Conservation (phyloP, 179 eudicot genomes). For the Corrigiola litoralis region DNA sequence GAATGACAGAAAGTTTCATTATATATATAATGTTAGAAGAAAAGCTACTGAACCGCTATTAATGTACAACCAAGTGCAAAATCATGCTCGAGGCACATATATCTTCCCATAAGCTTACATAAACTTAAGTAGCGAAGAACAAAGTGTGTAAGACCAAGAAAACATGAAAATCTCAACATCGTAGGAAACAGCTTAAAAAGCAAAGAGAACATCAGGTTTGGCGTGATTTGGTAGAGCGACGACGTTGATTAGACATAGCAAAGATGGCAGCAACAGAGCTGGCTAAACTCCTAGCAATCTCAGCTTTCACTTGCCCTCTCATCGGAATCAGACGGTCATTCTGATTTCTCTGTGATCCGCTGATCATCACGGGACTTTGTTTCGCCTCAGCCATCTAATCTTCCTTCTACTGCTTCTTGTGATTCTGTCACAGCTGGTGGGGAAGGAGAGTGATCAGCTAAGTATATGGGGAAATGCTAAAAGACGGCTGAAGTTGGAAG, state of each 20-base stretch:
- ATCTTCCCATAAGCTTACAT: too few relatives aligned
- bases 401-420: neutral
- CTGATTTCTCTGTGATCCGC: neutral
- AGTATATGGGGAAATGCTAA: too few relatives aligned
- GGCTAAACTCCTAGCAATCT: constrained; percentile 23
- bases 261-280: constrained; percentile 25
- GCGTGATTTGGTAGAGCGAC: neutral
- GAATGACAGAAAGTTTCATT: too few relatives aligned
- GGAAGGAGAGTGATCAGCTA: neutral
- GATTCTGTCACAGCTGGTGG: neutral
- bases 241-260: constrained; percentile 7
- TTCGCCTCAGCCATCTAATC: constrained; percentile 1
- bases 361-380: neutral
- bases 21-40: too few relatives aligned
- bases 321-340: constrained; percentile 21
- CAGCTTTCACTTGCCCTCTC: constrained; percentile 37
- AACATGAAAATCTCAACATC: neutral
- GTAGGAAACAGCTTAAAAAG: neutral
- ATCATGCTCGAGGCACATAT: too few relatives aligned
- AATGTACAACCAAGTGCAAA: too few relatives aligned
- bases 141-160: neutral
- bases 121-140: neutral
- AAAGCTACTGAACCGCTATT: too few relatives aligned
- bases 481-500: too few relatives aligned
- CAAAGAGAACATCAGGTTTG: neutral